Evolutionary conservation across 768 basidiomycete genomes (phyloP), one percentile per base, ranked within the genome.

Genomic region (Albatrellus ellisii): DNA sequence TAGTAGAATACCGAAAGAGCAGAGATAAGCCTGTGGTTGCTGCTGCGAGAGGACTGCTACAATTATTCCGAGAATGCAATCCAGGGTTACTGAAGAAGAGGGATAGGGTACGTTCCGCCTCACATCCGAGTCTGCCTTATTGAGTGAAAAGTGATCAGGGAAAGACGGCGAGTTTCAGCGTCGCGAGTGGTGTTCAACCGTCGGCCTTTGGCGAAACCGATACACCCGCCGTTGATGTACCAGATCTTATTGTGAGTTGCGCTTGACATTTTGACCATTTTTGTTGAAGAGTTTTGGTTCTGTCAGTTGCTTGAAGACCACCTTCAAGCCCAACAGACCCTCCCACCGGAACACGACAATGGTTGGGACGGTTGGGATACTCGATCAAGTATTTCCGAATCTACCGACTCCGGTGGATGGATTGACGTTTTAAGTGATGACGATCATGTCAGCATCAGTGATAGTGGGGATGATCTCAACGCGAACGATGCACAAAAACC

Each of bases 1-100:
- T 99, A 48, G 74, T 98, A 39, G 92, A 90, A 61, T 99, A 99
- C 59, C 70, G 80, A 56, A 98, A 95, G 66, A 92, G 89, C 53
- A 76, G 80, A 52, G 95, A 97, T 61, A 98, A 97, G 65, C 73
- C 82, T 1, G 90, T 95, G 32, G 79, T 82, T 6, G 76, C 86
- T n/a, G 90, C 86, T 34, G 80, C 88, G 2, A 69, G 95, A 21
- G 86, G 90, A 11, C 56, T 99, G 36, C 61, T 98, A 39, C 86
- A 84, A 56, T 65, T 98, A 12, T 99, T 86, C 64, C 70, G 95
- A n/a, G 92, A 98, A 53, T 85, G 94, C 45, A 95, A 97, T 58
- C 95, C 95, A 1, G 79, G 76, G 6, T 73, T 98, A 73, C 67
- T 99, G 52, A 94, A 89, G 60, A 69, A 77, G 48, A 68, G 88